Evolutionary conservation across 257 asterid species (phyloP), one percentile per base, ranked within the genome.

Genomic region (Gardenia jasminoides): DNA sequence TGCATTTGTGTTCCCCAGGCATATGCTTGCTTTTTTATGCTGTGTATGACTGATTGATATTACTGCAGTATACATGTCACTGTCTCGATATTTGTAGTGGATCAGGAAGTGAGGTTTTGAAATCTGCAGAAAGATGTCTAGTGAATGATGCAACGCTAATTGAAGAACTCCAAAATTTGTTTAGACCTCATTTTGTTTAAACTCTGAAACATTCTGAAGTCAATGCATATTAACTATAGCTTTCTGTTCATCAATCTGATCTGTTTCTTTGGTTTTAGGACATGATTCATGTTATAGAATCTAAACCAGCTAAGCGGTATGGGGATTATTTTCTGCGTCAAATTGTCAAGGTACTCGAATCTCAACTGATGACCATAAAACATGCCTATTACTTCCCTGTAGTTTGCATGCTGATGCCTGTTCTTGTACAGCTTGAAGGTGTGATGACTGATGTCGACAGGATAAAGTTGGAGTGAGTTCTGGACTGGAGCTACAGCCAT

Each of bases 271-370:
- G 16, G 67, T 84, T 79, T 61, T 82, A 92, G 96, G 97, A 92
- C 75, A 85, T 85, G 80, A 58, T 91, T 74, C 87, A 89, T 44
- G 96, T 91, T 12, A 84, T 80, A 39, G 94, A 91, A 78, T 82
- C 91, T 56, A 92, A 88, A 79, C 85, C 94, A 28, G 81, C 90
- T 28, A 89, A 92, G 82, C 86, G 84, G 11, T 89, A 87, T 69
- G 96, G 94, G 30, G 96, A 92, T 77, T 89, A 83, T 84, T 91
- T 92, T 54, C 80, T 89, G 88, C 93, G 96, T 85, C 97, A 91
- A 78, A 88, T 92, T 61, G 89, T 89, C 80, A 91, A 92, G 96
- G 97, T 91, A 86, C 15, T 44, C 61, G 11, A 10, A n/a, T 44
- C 13, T 59, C 13, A 20, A 44, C 47, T 31, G 30, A 10, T 78